Evolutionary conservation across 352 stramenopile genomes (phyloP), one percentile per base, ranked within the genome.

Genomic region (Phytophthora pini): DNA sequence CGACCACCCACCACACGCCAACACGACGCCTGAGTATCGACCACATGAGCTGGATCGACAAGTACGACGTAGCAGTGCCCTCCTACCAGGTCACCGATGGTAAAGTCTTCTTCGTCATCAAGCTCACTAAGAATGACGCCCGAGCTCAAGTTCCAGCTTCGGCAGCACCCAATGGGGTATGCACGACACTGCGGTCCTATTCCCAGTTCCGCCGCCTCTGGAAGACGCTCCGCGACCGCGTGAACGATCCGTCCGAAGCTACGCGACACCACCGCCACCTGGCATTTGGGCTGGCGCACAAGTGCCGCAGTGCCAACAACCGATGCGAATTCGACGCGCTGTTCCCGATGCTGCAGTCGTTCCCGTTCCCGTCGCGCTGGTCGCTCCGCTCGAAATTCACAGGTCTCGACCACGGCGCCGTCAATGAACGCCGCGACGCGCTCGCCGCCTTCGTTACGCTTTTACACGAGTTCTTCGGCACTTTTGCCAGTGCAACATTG

Each of bases 131-230:
- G 55, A 52, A 43, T 31, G 61, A 77, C 57, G 26, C 49, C 22
- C 66, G 72, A 13, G 62, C 44, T 3, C 61, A 60, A 10, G 60
- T 68, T 26, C 44, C 57, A 43, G 65, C 43, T 11, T 70, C 48
- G 1, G 31, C 54, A 9, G 61, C 65, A 39, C 46, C 46, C 34
- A 72, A 48, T 46, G 63, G 39, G 11, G 58, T 64, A 39, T 77
- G 59, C 48, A 81, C 64, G 38, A 76, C 77, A 6, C 54, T 76
- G 48, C 70, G 77, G 47, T 84, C 77, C 2, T 83, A 82, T 49
- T 80, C 76, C 36, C 81, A 89, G 38, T 92, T 92, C 69, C 80
- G 80, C n/a, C 67, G 52, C 10, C 67, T 92, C 31, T 80, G 84
- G 58, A 79, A 80, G 46, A 66, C 67, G 52, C 74, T 92, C 22